Evolutionary conservation across 306 rosid genomes (phyloP), one percentile per base, ranked within the genome.

Genomic region (Acacia crassicarpa): DNA sequence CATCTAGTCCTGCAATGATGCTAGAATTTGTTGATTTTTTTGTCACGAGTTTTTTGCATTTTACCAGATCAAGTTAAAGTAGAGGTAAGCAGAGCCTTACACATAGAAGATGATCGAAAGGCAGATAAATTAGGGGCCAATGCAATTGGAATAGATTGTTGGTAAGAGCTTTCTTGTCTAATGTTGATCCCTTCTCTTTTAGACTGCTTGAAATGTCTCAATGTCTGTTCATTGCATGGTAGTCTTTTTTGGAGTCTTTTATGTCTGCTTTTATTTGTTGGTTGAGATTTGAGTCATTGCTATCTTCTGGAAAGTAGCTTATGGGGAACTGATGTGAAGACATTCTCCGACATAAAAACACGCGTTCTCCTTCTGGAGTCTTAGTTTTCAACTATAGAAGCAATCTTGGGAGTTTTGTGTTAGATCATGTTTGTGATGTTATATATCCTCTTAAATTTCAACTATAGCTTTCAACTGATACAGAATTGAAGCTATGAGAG

Each of bases 251-350:
- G 58, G 75, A 71, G 56, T 23, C 16, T 49, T 51, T 73, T 30
- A 8, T 30, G 14, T 49, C 22, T 49, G 45, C 16, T 58, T 22
- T 58, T 9, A 38, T 56, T 12, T 46, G n/a, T 65, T 40, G n/a
- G 38, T 25, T 82, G 58, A 41, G 48, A 82, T 58, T 13, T 81
- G 38, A 49, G 32, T 40, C 23, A 20, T 33, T 35, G 10, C 22
- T 74, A 14, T 51, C 23, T 79, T 38, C 38, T 74, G 45, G 13
- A 33, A 35, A 72, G 38, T 63, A 95, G 99, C 94, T 84, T 95
- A 82, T 95, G 92, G 98, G 98, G 98, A n/a, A 67, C 68, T 44
- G 97, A 95, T 71, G 91, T 95, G 79, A 93, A 86, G 89, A 79
- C 97, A 38, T 93, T 95, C 84, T 82, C 82, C 1, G 96, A 95